phyloP scores from a whole-genome alignment of 805 yeast genomes.

The Candida adriatica region DNA sequence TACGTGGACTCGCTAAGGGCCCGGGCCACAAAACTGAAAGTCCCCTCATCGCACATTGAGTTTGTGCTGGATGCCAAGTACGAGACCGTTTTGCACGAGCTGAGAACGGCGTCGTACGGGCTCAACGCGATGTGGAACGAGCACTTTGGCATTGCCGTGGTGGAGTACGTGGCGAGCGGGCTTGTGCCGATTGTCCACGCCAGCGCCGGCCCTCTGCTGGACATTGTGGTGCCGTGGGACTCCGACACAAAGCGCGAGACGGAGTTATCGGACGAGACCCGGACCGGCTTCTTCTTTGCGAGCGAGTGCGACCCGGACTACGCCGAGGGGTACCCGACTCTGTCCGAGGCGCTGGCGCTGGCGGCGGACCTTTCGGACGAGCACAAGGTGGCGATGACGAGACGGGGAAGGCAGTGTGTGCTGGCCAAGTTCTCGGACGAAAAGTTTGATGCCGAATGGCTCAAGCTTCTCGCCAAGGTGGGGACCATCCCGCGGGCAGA shows the following conservation, averaged over 20 bases:
- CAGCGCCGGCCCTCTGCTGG: slow-evolving; percentile 90
- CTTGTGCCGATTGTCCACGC: slow-evolving; percentile 87
- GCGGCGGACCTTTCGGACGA: slow-evolving; percentile 33
- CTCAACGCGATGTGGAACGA: slow-evolving; percentile 99
- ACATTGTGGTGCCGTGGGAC: slow-evolving; percentile 65
- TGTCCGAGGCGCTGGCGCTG: slow-evolving; percentile 42
- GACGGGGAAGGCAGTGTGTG: slow-evolving; percentile 39
- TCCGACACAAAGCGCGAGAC: slow-evolving; percentile 21
- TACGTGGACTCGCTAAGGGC: slow-evolving; percentile 45
- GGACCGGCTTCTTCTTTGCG: slow-evolving; percentile 77
- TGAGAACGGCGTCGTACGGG: slow-evolving; percentile 62
- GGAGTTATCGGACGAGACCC: slow-evolving; percentile 31
- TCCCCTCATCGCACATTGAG: slow-evolving; percentile 35
- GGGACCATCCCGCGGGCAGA: slow-evolving; percentile 3
- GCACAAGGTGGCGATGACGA: slow-evolving; percentile 35
- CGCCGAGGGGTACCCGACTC: slow-evolving; percentile 31
- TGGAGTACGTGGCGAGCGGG: slow-evolving; percentile 84
- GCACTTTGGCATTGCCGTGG: slow-evolving; percentile 97
- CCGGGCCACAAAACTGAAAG: slow-evolving; percentile 35
- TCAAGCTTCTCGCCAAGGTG: slow-evolving; percentile 14
- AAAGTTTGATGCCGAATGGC: slow-evolving; percentile 52
- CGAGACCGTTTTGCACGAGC: slow-evolving; percentile 45
- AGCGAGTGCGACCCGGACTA: slow-evolving; percentile 69
- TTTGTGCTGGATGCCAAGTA: slow-evolving; percentile 74
- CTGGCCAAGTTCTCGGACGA: slow-evolving; percentile 54